Conservation (phyloP, 495 filamentous ascomycete species). For the Lasiosphaeria hispida region DNA sequence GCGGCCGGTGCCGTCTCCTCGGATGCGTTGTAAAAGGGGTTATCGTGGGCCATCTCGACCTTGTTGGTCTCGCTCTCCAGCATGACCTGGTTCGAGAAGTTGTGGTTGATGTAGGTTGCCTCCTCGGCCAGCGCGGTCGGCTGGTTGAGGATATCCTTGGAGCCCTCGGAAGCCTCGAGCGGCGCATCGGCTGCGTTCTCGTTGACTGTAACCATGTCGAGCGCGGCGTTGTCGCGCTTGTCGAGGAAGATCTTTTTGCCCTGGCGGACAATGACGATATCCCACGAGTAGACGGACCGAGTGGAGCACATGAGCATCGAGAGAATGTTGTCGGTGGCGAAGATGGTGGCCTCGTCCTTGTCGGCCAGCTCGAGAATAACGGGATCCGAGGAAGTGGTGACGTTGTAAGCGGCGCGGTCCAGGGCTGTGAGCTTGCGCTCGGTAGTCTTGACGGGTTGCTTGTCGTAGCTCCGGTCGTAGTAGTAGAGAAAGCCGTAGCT, state of each 20-base stretch:
- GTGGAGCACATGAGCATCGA: conserved; percentile 99
- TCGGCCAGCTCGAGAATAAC: conserved; percentile 96
- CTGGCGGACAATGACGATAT: conserved; percentile 85
- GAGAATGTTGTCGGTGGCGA: conserved; percentile 92
- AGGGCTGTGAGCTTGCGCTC: conserved; percentile 83
- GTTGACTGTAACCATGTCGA: conserved; percentile 98
- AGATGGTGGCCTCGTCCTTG: conserved; percentile 94
- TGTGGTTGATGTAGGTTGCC: conserved; percentile 99
- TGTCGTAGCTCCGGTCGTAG: conserved; percentile 94
- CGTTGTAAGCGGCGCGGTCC: conserved; percentile 95
- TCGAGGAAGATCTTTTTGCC: conserved; percentile 97
- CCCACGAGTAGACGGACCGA: conserved; percentile 95
- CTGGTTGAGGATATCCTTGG: conserved; percentile 92
- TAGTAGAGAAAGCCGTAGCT: conserved; percentile 95
- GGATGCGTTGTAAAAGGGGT: conserved; percentile 94
- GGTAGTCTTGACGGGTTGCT: conserved; percentile 79
- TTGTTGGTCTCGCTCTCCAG: conserved; percentile 73
- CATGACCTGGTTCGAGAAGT: conserved; percentile 93
- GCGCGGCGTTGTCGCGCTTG: conserved; percentile 86
- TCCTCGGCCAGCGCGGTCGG: conserved; percentile 88
- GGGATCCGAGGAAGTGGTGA: conserved; percentile 91
- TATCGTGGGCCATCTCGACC: conserved; percentile 78
- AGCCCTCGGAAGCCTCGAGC: conserved; percentile 83
- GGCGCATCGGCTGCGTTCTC: conserved; percentile 98
- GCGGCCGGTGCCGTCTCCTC: conserved; percentile 92